Conservation (phyloP, 495 filamentous ascomycete genomes). For the Trichoderma asperelloides region DNA sequence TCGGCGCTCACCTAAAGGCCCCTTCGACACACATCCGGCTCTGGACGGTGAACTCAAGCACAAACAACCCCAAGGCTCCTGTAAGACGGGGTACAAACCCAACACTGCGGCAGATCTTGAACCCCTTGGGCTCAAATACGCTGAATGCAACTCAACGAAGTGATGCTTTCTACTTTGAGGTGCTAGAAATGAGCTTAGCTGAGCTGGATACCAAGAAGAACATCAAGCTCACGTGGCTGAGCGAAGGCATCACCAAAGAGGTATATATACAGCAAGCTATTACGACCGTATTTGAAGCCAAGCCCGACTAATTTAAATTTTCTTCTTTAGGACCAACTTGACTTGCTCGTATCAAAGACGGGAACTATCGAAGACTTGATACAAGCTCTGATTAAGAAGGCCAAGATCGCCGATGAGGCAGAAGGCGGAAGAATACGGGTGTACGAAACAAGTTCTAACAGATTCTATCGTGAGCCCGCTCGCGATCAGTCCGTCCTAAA, state of each 20-base stretch:
- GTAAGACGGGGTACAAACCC: constrained; percentile 61
- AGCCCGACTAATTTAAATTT: constrained; percentile 19
- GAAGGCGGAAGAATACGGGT: constrained; percentile 57
- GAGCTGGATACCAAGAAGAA: constrained; percentile 86
- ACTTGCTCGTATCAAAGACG: constrained; percentile 76
- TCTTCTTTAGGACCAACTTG: constrained; percentile 52
- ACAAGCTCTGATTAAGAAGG: constrained; percentile 65
- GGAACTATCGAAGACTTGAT: constrained; percentile 71
- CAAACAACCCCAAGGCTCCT: constrained; percentile 60
- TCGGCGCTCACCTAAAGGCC: constrained; percentile 69
- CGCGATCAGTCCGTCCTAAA: constrained; percentile 55
- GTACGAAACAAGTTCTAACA: constrained; percentile 69
- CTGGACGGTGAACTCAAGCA: constrained; percentile 66
- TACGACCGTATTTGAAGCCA: background rate
- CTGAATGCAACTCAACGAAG: constrained; percentile 55
- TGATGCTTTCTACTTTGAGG: constrained; percentile 81
- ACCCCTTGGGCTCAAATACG: constrained; percentile 42
- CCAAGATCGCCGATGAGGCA: constrained; percentile 62
- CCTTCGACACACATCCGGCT: constrained; percentile 85
- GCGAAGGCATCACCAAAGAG: constrained; percentile 86
- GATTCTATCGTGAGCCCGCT: constrained; percentile 65
- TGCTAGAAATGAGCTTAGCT: constrained; percentile 85
- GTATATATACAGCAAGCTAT: constrained; percentile 34
- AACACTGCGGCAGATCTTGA: constrained; percentile 63
- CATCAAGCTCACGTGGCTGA: constrained; percentile 72